Evolutionary conservation across 768 basidiomycete species (phyloP).

Genomic region (Pleurotus ostreatus): DNA sequence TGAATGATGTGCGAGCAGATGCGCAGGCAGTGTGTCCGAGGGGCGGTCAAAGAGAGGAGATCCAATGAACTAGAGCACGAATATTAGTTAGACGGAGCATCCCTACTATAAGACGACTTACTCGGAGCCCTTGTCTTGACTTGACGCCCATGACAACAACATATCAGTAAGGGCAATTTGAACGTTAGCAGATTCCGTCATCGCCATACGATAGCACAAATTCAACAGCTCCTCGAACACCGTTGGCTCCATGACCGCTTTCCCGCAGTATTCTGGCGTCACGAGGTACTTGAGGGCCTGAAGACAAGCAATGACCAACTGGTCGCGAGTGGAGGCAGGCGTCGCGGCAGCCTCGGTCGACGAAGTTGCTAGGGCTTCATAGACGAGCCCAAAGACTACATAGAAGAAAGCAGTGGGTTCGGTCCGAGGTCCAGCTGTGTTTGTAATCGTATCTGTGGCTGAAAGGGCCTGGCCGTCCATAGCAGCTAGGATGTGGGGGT

Average conservation of each 20-base stretch:
- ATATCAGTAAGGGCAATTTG: constrained; percentile 73
- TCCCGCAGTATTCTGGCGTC: constrained; percentile 74
- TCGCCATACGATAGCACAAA: constrained; percentile 83
- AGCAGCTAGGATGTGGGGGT: constrained; percentile 67
- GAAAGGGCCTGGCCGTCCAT: constrained; percentile 69
- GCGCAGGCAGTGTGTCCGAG: constrained; percentile 67
- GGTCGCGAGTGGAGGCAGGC: constrained; percentile 34
- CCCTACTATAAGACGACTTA: constrained; percentile 13
- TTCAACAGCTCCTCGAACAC: constrained; percentile 90
- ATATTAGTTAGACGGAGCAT: background rate
- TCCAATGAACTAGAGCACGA: constrained; percentile 23
- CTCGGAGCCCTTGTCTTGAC: constrained; percentile 24
- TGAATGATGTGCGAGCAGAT: constrained; percentile 82
- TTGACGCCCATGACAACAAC: constrained; percentile 52
- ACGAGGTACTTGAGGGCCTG: constrained; percentile 81
- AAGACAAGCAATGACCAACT: constrained; percentile 57
- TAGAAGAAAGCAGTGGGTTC: constrained; percentile 85
- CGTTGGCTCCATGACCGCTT: constrained; percentile 72
- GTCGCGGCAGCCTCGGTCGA: constrained; percentile 51
- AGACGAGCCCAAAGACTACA: constrained; percentile 90
- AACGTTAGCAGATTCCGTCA: constrained; percentile 75
- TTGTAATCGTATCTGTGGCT: constrained; percentile 16
- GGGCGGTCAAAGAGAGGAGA: constrained; percentile 37
- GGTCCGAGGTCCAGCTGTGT: constrained; percentile 28
- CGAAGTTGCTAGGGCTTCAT: constrained; percentile 74